phyloP scores from a whole-genome alignment of 208 protist genomes.

The Strigomonas culicis region DNA sequence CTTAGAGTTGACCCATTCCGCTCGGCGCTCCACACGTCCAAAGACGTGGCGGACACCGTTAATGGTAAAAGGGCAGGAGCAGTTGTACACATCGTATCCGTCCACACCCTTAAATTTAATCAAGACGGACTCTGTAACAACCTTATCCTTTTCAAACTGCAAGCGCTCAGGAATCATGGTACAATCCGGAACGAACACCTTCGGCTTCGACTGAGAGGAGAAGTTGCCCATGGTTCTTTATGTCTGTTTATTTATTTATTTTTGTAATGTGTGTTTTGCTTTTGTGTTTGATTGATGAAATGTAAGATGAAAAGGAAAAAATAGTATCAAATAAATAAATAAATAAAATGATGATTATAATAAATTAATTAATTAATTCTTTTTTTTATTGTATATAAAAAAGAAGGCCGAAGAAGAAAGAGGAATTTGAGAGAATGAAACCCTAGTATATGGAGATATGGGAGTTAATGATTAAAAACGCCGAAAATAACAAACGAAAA shows the following conservation, averaged over 20 bases:
- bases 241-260: conserved; percentile 2
- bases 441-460: no score
- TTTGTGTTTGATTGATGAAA: conserved; percentile 8
- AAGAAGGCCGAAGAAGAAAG: conserved; percentile 2
- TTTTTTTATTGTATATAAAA: conserved; percentile 9
- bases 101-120: conserved; percentile 64
- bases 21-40: conserved; percentile 48
- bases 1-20: conserved; percentile 60
- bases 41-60: conserved; percentile 46
- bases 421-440: not conserved
- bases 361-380: not conserved
- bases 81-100: conserved; percentile 66
- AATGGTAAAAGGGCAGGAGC: conserved; percentile 54
- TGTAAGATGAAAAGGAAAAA: not conserved
- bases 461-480: no score
- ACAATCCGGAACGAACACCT: not conserved
- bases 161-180: conserved; percentile 8
- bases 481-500: not conserved
- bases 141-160: conserved; percentile 40
- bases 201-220: not conserved
- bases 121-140: conserved; percentile 36
- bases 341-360: conserved; percentile 3
- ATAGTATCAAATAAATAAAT: conserved; percentile 3
- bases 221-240: not conserved
- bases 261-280: not conserved